Percentiles rank a stretch among this genome's conserved stretches.
Evolutionary conservation across 176 grass and related monocot species (phyloP).

Genomic region (Zoysia pacifica): DNA sequence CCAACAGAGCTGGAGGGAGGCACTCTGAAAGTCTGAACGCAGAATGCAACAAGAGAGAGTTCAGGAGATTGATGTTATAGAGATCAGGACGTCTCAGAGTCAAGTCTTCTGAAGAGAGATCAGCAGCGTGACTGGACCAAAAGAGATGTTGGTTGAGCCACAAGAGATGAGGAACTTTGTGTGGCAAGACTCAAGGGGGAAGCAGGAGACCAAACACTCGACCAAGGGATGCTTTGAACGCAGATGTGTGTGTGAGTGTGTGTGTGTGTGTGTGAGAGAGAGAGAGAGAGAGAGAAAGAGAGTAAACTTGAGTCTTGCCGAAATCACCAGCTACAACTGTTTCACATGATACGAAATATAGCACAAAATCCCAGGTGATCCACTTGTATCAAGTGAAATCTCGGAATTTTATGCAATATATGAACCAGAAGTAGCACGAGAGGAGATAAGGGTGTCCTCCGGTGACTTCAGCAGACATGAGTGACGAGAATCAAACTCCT

Average conservation of each 20-base stretch:
- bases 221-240: constrained; percentile 26
- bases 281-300: neutral
- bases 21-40: neutral
- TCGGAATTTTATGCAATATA: constrained; percentile 66
- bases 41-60: constrained; percentile 19
- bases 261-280: no score
- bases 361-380: constrained; percentile 51
- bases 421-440: constrained; percentile 79
- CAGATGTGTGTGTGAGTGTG: constrained; percentile 7
- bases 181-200: constrained; percentile 57
- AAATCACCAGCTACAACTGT: constrained; percentile 51
- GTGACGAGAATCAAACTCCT: constrained; percentile 51
- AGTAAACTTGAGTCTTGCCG: constrained; percentile 57
- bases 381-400: constrained; percentile 71
- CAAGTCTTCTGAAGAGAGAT: constrained; percentile 17
- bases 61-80: constrained; percentile 32
- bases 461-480: constrained; percentile 61
- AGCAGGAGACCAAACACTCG: constrained; percentile 24
- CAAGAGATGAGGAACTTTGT: constrained; percentile 18
- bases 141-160: constrained; percentile 28
- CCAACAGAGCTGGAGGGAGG: neutral
- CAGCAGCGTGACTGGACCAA: constrained; percentile 26
- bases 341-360: constrained; percentile 63
- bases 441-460: constrained; percentile 59
- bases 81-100: constrained; percentile 5